Conservation (phyloP, 768 basidiomycete species). For the Multifurca ochricompacta region DNA sequence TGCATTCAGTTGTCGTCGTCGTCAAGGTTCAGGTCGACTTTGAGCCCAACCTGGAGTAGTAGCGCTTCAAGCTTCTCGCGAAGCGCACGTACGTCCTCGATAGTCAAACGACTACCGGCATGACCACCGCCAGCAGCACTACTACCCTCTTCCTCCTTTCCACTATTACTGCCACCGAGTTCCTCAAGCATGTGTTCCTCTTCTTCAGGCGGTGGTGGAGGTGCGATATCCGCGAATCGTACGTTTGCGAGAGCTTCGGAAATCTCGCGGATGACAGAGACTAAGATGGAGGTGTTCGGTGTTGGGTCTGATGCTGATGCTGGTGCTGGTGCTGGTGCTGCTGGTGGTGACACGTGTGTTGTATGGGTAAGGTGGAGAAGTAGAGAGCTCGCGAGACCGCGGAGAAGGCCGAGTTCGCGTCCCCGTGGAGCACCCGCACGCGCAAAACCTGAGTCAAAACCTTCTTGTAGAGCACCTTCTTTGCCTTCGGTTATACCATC, state of each 20-base stretch:
- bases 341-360: too few relatives aligned
- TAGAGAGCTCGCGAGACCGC: constrained; percentile 50
- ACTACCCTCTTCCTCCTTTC: neutral
- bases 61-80: constrained; percentile 1
- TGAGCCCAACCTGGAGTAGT: neutral
- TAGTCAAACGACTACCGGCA: neutral
- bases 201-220: constrained; percentile 60
- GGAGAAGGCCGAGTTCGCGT: constrained; percentile 65
- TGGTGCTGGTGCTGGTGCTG: too few relatives aligned
- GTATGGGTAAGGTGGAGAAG: constrained; percentile 17
- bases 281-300: too few relatives aligned
- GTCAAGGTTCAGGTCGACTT: constrained; percentile 2
- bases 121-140: neutral
- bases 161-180: constrained; percentile 28
- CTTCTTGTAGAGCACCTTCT: constrained; percentile 75
- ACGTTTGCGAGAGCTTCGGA: constrained; percentile 48
- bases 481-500: constrained; percentile 94
- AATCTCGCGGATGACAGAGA: too few relatives aligned
- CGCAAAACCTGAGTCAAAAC: constrained; percentile 84
- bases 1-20: neutral
- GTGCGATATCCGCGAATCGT: constrained; percentile 63
- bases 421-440: constrained; percentile 65
- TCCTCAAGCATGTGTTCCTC: constrained; percentile 70
- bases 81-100: constrained; percentile 8
- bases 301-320: too few relatives aligned